phyloP scores from a whole-genome alignment of 2,329 filamentous ascomycete species.

The Penicillium sp. region DNA sequence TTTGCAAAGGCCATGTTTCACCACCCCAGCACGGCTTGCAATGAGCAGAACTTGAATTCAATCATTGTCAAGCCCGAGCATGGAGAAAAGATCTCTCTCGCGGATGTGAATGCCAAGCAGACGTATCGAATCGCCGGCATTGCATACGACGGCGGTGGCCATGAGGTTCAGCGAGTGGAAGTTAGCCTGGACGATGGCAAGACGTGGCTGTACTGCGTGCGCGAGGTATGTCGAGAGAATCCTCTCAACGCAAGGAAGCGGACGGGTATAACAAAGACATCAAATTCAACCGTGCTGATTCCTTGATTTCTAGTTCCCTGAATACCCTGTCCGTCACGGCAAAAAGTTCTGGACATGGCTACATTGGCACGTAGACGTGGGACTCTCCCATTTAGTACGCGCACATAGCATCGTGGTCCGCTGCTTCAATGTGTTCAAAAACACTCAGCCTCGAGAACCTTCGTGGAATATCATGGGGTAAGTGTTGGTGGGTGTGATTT shows the following conservation, averaged over 20 bases:
- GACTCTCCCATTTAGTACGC: conserved; percentile 39
- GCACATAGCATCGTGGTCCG: conserved; percentile 43
- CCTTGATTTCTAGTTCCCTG: conserved; percentile 36
- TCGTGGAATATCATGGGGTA: conserved; percentile 47
- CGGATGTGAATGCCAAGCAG: conserved; percentile 32
- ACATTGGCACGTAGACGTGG: conserved; percentile 49
- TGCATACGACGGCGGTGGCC: conserved; percentile 48
- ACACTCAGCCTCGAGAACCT: conserved; percentile 44
- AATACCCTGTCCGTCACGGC: conserved; percentile 46
- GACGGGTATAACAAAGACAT: too few species aligned
- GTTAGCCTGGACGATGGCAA: conserved; percentile 44
- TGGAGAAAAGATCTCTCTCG: conserved; percentile 40
- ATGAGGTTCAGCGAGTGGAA: conserved; percentile 47
- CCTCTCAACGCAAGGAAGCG: too few species aligned
- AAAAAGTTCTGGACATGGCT: conserved; percentile 52
- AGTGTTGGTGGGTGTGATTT: not conserved
- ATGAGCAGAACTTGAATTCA: conserved; percentile 47
- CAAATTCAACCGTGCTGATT: not conserved
- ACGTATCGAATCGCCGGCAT: conserved; percentile 44
- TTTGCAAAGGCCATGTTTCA: conserved; percentile 44
- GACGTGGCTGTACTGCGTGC: conserved; percentile 47
- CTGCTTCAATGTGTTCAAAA: conserved; percentile 47
- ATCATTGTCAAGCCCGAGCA: conserved; percentile 44
- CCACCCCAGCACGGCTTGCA: conserved; percentile 46
- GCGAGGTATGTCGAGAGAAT: conserved; percentile 21